A percentile compares a stretch with the other conserved stretches of the same genome.
Conservation (phyloP, 2,329 filamentous ascomycete species). For the Didymella pomorum region DNA sequence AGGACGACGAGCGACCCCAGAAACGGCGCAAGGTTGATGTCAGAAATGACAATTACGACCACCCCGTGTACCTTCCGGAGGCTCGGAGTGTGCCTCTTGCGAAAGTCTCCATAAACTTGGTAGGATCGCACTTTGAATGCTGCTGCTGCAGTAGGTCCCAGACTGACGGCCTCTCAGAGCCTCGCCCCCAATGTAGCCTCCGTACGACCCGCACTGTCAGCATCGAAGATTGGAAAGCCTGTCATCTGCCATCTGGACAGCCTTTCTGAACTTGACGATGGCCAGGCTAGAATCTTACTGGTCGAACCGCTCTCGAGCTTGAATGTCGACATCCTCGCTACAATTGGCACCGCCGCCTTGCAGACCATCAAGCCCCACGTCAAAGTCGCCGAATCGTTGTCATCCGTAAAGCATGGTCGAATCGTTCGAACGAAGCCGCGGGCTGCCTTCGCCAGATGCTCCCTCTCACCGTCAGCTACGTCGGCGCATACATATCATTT, state of each 20-base stretch:
- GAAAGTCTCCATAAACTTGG: constrained; percentile 37
- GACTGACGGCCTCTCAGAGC: background rate
- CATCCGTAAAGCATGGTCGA: constrained; percentile 29
- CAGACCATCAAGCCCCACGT: constrained; percentile 27
- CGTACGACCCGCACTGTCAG: background rate
- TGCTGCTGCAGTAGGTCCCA: background rate
- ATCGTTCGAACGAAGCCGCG: constrained; percentile 27
- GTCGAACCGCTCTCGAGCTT: constrained; percentile 26
- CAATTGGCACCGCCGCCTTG: constrained; percentile 24
- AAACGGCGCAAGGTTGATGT: constrained; percentile 42
- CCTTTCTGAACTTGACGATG: constrained; percentile 24
- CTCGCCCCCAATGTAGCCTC: constrained; percentile 1
- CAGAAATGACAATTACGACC: constrained; percentile 4
- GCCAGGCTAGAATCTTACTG: constrained; percentile 30
- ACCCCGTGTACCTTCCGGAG: constrained; percentile 21
- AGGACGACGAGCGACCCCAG: constrained; percentile 26
- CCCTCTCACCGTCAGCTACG: constrained; percentile 23
- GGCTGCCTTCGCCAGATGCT: constrained; percentile 39
- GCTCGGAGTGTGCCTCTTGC: constrained; percentile 42
- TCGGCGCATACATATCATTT: constrained; percentile 26
- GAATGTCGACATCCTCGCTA: constrained; percentile 32
- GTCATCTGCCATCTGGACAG: constrained; percentile 35
- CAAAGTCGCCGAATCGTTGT: constrained; percentile 29
- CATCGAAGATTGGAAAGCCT: constrained; percentile 2
- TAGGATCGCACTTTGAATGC: background rate